Evolutionary conservation across 2,329 filamentous ascomycete genomes (phyloP), one percentile per base, ranked within the genome.

Genomic region (Phialophora verrucosa): DNA sequence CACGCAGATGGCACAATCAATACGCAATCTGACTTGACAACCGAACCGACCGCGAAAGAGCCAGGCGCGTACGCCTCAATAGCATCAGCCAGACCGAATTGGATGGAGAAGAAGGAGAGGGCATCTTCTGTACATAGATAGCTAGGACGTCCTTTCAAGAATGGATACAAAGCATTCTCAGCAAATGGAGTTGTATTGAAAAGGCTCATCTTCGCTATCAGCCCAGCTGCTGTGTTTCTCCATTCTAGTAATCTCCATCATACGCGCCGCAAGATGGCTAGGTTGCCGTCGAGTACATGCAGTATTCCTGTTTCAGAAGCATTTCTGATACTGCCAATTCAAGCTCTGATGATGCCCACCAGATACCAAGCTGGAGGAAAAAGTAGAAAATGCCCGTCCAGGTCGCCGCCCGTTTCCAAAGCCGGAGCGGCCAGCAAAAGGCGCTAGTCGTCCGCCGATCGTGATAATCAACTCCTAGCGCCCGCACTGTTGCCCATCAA

Each of bases 151-250:
- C 10, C 23, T 23, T 29, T 12, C 11, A 7, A 29, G 49, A 14
- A 11, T 11, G 20, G 20, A 51, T 27, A 8, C 5, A 49, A 27
- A 27, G 23, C 38, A 51, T 23, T 11, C 27, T 51, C 49, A 27
- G 49, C 49, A 65, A 74, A 78, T 65, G 76, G 76, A 75, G 72
- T 63, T 29, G 20, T 47, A 5, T 59, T 47, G 27, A 25, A 29
- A 20, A 14, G 49, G n/a, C 49, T 51, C 49, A 23, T 12, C 17
- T 4, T 44, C 17, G 20, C 23, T 12, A 51, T 51, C 49, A 51
- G 49, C 25, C 4, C 14, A 17, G 20, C 17, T 49, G 44, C 44
- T 49, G 17, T 27, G 14, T 51, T 2, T 27, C 11, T 29, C 49
- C 17, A 44, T 44, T 51, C 14, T 7, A 7, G 20, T 8, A 17